Percentiles rank a stretch among this genome's conserved stretches.
phyloP scores from a whole-genome alignment of 495 filamentous ascomycete species.

The Aspergillus conjunctus region DNA sequence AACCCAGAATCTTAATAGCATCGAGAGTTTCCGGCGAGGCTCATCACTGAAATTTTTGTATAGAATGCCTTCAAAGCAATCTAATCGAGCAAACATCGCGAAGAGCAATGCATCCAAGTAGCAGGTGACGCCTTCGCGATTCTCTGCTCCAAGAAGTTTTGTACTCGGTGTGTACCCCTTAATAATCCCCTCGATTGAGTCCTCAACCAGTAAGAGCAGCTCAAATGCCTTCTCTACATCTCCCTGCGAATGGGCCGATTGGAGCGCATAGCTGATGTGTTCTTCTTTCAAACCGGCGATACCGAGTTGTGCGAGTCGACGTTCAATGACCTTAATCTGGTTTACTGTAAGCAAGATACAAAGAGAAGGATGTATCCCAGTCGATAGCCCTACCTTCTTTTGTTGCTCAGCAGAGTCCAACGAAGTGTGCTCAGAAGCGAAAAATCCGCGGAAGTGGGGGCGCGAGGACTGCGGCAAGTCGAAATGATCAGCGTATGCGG shows the following conservation, averaged over 20 bases:
- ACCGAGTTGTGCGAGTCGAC: constrained; percentile 36
- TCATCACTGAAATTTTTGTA: constrained; percentile 67
- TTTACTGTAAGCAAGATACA: constrained; percentile 8
- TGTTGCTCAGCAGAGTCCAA: constrained; percentile 34
- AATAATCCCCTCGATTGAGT: constrained; percentile 80
- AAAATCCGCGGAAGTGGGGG: constrained; percentile 39
- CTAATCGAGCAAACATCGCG: constrained; percentile 90
- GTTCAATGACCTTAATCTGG: constrained; percentile 43
- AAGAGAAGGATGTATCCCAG: neutral
- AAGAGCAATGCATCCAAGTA: constrained; percentile 92
- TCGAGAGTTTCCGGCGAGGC: constrained; percentile 69
- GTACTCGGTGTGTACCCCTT: constrained; percentile 67
- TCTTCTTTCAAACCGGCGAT: constrained; percentile 39
- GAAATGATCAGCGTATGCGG: constrained; percentile 25
- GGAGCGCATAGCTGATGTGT: constrained; percentile 72
- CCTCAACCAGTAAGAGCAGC: constrained; percentile 71
- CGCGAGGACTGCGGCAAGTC: constrained; percentile 25
- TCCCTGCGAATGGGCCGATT: constrained; percentile 62
- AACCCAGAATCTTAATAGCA: constrained; percentile 83
- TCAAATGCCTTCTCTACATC: constrained; percentile 75
- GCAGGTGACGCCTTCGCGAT: constrained; percentile 83
- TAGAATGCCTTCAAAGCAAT: constrained; percentile 89
- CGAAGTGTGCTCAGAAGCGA: constrained; percentile 30
- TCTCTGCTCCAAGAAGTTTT: constrained; percentile 82
- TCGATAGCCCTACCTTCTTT: constrained; percentile 38